Evolutionary conservation across 768 basidiomycete genomes (phyloP).

Genomic region (Termitomyces eurrhizus): DNA sequence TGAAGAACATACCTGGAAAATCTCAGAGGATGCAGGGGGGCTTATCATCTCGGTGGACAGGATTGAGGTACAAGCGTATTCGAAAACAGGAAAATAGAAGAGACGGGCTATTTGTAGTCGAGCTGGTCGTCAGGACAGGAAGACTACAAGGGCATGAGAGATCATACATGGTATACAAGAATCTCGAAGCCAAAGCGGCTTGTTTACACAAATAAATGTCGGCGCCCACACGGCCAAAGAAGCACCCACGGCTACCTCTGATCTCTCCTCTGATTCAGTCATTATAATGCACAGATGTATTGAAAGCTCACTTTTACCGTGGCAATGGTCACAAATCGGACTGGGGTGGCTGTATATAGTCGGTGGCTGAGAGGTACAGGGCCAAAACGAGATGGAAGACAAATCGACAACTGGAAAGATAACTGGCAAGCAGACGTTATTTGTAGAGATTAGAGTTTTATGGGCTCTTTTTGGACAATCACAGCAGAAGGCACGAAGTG

Average conservation of each 20-base stretch:
- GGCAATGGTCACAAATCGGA: neutral
- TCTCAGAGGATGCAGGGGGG: neutral
- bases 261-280: neutral
- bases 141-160: slow-evolving; percentile 16
- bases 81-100: neutral
- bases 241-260: slow-evolving; percentile 25
- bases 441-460: slow-evolving; percentile 5
- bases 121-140: slow-evolving; percentile 6
- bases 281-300: neutral
- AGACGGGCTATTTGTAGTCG: slow-evolving; percentile 3
- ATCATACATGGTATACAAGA: slow-evolving; percentile 17
- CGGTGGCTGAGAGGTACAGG: neutral
- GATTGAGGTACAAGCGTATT: neutral
- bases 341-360: neutral
- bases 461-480: slow-evolving; percentile 14
- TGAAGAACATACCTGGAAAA: slow-evolving; percentile 1
- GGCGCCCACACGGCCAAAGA: slow-evolving; percentile 36
- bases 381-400: neutral
- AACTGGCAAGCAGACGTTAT: slow-evolving; percentile 5
- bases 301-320: neutral
- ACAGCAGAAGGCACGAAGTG: slow-evolving; percentile 9
- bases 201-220: slow-evolving; percentile 32
- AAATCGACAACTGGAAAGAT: neutral
- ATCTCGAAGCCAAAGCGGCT: slow-evolving; percentile 25
- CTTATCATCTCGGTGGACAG: neutral